Conservation (phyloP, 768 basidiomycete genomes). For the Jaapia argillacea region DNA sequence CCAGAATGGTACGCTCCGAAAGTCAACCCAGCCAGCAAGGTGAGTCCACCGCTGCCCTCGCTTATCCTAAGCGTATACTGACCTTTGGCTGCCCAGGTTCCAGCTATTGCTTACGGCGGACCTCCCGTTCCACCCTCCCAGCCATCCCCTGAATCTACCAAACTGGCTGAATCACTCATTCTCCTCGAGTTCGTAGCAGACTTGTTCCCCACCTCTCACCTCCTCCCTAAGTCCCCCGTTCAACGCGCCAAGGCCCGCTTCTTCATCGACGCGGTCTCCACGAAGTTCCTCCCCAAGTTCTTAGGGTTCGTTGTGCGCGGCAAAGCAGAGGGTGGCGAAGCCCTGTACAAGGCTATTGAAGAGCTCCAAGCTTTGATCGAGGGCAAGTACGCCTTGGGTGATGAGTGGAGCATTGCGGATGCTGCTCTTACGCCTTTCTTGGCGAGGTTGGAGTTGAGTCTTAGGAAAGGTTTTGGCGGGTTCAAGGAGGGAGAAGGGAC, state of each 20-base stretch:
- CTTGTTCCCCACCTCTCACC: slow-evolving; percentile 33
- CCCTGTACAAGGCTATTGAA: slow-evolving; percentile 33
- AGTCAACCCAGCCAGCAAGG: slow-evolving; percentile 62
- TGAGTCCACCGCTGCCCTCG: slow-evolving; percentile 16
- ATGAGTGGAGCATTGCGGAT: slow-evolving; percentile 53
- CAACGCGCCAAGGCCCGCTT: slow-evolving; percentile 49
- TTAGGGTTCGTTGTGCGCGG: slow-evolving; percentile 23
- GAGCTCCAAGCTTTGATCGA: slow-evolving; percentile 38
- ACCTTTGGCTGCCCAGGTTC: slow-evolving; percentile 29
- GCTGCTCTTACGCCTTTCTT: slow-evolving; percentile 51
- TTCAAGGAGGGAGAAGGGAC: slow-evolving; percentile 38
- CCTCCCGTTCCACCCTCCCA: slow-evolving; percentile 41
- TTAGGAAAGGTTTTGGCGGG: slow-evolving; percentile 41
- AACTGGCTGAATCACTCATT: slow-evolving; percentile 55
- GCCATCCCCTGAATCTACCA: slow-evolving; percentile 50
- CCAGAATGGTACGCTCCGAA: slow-evolving; percentile 59
- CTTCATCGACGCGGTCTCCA: slow-evolving; percentile 47
- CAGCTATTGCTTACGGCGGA: slow-evolving; percentile 53
- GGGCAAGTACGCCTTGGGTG: slow-evolving; percentile 30
- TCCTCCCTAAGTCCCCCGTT: slow-evolving; percentile 49
- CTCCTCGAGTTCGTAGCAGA: slow-evolving; percentile 62
- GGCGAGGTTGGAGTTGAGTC: slow-evolving; percentile 34
- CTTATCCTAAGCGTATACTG: background rate
- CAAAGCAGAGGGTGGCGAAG: slow-evolving; percentile 29
- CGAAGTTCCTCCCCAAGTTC: slow-evolving; percentile 32